Conservation (phyloP, 768 basidiomycete genomes). For the Mrakia hoshinonis region DNA sequence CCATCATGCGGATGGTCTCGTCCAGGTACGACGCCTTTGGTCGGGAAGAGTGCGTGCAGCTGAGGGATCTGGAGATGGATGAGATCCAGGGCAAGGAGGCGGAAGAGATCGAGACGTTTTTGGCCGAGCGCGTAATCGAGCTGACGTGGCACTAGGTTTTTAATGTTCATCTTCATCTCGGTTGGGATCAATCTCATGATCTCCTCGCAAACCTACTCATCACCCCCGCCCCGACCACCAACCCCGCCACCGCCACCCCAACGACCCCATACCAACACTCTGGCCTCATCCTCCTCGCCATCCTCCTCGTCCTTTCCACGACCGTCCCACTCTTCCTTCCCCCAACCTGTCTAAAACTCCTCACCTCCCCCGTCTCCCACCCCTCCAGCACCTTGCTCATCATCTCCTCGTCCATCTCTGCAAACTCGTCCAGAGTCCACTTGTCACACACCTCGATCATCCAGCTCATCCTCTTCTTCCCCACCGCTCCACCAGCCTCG, state of each 20-base stretch:
- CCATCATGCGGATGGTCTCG: no score
- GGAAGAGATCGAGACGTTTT: no score
- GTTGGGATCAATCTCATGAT: neutral
- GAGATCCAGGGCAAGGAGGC: no score
- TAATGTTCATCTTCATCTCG: no score
- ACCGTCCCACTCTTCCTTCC: neutral
- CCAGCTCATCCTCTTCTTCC: constrained; percentile 80
- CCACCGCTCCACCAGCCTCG: constrained; percentile 67
- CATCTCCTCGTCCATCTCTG: constrained; percentile 55
- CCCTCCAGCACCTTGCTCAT: constrained; percentile 67
- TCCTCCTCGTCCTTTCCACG: neutral
- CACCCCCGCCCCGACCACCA: neutral
- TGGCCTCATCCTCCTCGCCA: neutral
- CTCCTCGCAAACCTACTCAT: neutral
- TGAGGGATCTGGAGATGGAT: no score
- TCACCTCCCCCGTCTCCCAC: constrained; percentile 59
- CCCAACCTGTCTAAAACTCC: constrained; percentile 32
- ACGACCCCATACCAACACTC: neutral
- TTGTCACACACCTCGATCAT: constrained; percentile 76
- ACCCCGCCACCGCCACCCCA: neutral
- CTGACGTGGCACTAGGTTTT: no score
- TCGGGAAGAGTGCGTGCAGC: no score
- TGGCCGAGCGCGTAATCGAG: no score
- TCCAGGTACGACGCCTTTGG: no score
- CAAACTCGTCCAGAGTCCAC: constrained; percentile 79